phyloP scores from a whole-genome alignment of 2,329 filamentous ascomycete genomes.

The Cladosporium austrohemisphaericum region DNA sequence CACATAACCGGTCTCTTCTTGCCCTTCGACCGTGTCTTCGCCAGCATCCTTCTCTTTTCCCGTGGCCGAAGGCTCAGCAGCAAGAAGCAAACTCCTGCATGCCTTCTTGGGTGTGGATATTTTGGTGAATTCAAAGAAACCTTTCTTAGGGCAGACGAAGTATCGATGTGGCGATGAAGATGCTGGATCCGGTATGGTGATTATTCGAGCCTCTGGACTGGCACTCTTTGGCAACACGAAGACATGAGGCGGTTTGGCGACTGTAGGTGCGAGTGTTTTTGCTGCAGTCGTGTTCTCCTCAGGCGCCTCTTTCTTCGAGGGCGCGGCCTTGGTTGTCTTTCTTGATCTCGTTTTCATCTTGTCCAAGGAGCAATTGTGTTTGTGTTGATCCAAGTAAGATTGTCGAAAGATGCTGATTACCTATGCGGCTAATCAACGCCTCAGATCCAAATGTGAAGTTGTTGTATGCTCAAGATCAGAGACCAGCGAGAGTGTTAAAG shows the following conservation, averaged over 20 bases:
- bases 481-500: too few species aligned
- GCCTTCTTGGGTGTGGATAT: constrained; percentile 49
- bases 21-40: neutral
- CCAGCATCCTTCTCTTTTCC: constrained; percentile 3
- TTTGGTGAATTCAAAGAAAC: constrained; percentile 60
- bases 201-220: constrained; percentile 52
- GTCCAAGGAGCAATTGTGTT: neutral
- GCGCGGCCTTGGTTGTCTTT: constrained; percentile 20
- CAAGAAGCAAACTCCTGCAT: constrained; percentile 55
- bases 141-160: constrained; percentile 55
- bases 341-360: constrained; percentile 32
- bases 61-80: constrained; percentile 26
- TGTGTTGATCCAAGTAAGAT: neutral
- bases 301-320: constrained; percentile 17
- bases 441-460: too few species aligned
- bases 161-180: constrained; percentile 49
- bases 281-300: neutral
- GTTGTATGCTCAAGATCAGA: too few species aligned
- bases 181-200: constrained; percentile 54
- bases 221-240: constrained; percentile 56
- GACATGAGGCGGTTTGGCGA: constrained; percentile 47
- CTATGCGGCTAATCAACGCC: too few species aligned
- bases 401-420: too few species aligned
- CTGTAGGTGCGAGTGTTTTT: constrained; percentile 32
- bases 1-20: constrained; percentile 47